These are phyloP conservation scores for Apium graveolens DNA, from an alignment of 129 eudicot species.

Conservation along the genomic window DNA sequence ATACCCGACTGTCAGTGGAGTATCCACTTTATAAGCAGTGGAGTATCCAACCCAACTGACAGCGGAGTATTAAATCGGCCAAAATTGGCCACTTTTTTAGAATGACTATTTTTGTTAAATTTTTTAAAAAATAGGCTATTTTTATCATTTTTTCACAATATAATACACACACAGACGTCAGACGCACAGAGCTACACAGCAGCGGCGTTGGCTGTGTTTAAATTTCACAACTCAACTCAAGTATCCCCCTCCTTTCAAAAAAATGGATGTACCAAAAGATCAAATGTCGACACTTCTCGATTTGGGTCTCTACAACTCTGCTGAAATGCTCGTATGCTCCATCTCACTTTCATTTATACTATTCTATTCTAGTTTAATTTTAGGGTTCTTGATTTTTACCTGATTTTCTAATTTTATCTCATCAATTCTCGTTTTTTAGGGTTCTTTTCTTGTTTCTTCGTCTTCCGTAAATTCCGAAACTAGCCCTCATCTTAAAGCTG, in stretches of 20 bases:
- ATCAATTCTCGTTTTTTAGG: conserved; percentile 30
- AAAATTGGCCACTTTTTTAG: too few relatives aligned
- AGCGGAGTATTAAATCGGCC: too few relatives aligned
- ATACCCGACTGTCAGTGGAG: too few relatives aligned
- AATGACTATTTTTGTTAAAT: too few relatives aligned
- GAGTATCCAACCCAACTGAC: too few relatives aligned
- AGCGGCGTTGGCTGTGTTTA: not conserved
- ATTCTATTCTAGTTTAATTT: not conserved
- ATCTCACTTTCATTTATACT: not conserved
- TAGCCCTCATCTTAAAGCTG: conserved; percentile 75
- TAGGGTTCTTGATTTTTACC: not conserved
- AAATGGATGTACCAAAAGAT: conserved; percentile 73
- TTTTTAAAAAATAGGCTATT: too few relatives aligned
- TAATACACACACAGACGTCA: too few relatives aligned
- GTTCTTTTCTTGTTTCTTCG: conserved; percentile 77
- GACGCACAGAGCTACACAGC: not conserved
- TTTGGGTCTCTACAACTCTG: conserved; percentile 78
- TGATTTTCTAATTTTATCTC: not conserved
- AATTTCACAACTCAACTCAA: not conserved
- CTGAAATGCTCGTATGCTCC: conserved; percentile 68
- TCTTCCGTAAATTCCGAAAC: conserved; percentile 57
- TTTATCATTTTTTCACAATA: too few relatives aligned
- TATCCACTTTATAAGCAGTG: too few relatives aligned
- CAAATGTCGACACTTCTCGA: conserved; percentile 69
- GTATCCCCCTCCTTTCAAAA: not conserved